Evolutionary conservation across 345 rosid species (phyloP), one percentile per base, ranked within the genome.

Genomic region (Aurinia saxatilis): DNA sequence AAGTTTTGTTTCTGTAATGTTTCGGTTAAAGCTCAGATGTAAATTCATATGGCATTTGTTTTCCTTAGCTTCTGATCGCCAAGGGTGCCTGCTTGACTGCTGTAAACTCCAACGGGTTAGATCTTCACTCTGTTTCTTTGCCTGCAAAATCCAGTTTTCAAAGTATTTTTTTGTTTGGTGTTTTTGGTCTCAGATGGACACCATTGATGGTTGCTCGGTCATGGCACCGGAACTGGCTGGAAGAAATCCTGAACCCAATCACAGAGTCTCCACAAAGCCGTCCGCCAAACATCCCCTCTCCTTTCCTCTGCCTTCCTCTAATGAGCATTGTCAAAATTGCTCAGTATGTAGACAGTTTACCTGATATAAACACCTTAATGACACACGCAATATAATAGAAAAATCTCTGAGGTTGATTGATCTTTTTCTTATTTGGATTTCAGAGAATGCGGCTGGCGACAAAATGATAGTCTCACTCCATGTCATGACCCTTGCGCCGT

Each of bases 381-480:
- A 57, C 38, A 7, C 34, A 27, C 21, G 6, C 56, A 2, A 23
- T 18, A 17, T 25, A 10, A 56, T 48, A 0, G 2, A 49, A 39
- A 17, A 18, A 31, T 39, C 58, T n/a, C 2, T 4, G 36, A 17
- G 36, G 6, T 42, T 67, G 52, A 49, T 19, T 49, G 11, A 6
- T 15, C 15, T 58, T 39, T 19, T 58, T 6, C 5, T 6, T 10
- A 21, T 25, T 0, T 33, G 46, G 40, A 14, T 48, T 76, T 68
- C 81, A 92, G 98, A 79, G 93, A 82, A 85, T 86, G 91, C 63
- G 96, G 96, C 63, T 89, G 98, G 96, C 75, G 82, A 78, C 77
- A 51, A 66, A 72, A 50, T 34, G 84, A 80, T 60, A 73, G 74
- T 34, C 63, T 72, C 5, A 73, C 73, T 10, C 54, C 85, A 1